phyloP scores from a whole-genome alignment of 2,329 filamentous ascomycete genomes.

The Cordyceps sp. region DNA sequence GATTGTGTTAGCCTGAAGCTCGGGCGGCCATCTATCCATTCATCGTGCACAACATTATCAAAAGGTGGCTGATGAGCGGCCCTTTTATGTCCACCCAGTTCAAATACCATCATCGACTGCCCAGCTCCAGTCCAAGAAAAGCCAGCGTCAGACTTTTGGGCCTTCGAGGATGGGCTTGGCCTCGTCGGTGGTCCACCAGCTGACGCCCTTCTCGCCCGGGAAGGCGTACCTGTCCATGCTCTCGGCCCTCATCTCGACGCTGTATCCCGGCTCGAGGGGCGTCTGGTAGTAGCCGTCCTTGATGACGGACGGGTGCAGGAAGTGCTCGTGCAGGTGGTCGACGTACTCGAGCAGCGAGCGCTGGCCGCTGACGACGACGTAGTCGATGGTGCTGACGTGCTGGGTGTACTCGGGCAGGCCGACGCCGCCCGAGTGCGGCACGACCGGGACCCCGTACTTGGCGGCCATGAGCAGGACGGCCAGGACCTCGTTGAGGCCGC shows the following conservation, averaged over 20 bases:
- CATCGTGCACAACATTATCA: too few relatives aligned
- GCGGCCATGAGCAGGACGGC: conserved; percentile 78
- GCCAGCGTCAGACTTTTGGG: conserved; percentile 26
- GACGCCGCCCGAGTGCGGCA: conserved; percentile 79
- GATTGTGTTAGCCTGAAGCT: too few relatives aligned
- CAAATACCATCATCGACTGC: too few relatives aligned
- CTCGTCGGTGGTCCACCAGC: conserved; percentile 75
- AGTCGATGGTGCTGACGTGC: conserved; percentile 84
- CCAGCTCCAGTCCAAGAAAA: too few relatives aligned
- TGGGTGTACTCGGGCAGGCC: conserved; percentile 89
- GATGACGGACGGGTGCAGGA: conserved; percentile 64
- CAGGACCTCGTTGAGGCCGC: conserved; percentile 80
- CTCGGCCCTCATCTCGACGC: conserved; percentile 81
- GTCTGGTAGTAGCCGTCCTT: conserved; percentile 80
- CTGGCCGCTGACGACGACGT: conserved; percentile 71
- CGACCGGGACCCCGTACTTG: conserved; percentile 64
- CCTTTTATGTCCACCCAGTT: too few relatives aligned
- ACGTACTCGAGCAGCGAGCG: conserved; percentile 78
- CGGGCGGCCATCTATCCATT: too few relatives aligned
- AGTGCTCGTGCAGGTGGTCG: conserved; percentile 88
- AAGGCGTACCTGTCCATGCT: conserved; percentile 70
- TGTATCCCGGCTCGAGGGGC: conserved; percentile 68
- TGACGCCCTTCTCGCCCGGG: conserved; percentile 60
- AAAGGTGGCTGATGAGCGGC: too few relatives aligned
- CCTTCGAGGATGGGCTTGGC: conserved; percentile 59